These are phyloP conservation scores for Aphanomyces cochlioides DNA, from an alignment of 352 stramenopile genomes.

Conservation along the genomic window DNA sequence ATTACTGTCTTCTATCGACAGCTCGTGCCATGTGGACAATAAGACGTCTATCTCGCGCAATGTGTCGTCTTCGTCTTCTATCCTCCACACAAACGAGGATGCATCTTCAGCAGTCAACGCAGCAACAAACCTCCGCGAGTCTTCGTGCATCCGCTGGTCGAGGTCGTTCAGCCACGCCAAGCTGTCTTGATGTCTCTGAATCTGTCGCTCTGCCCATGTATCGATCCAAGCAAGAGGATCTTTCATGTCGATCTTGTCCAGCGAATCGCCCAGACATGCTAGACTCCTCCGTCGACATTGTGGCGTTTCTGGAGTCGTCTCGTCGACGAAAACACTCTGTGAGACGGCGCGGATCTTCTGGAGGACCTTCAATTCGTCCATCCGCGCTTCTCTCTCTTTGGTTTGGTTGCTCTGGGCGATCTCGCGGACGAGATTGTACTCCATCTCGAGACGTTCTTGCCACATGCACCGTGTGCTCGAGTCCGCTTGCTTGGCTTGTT, in stretches of 20 bases:
- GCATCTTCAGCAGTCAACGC: not conserved
- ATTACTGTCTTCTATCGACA: slow-evolving; percentile 12
- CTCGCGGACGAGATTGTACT: not conserved
- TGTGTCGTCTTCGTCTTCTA: not conserved
- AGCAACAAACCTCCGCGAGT: not conserved
- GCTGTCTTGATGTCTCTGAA: not conserved
- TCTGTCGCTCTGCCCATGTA: slow-evolving; percentile 7
- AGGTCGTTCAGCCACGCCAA: not conserved
- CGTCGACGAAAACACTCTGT: slow-evolving; percentile 17
- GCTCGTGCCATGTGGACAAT: not conserved
- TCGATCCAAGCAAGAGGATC: slow-evolving; percentile 5
- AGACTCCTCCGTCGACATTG: not conserved
- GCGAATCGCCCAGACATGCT: not conserved
- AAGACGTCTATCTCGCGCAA: not conserved
- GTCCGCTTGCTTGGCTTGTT: slow-evolving; percentile 8
- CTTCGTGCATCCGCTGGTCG: slow-evolving; percentile 7
- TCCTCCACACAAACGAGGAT: not conserved
- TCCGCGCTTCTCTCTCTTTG: not conserved
- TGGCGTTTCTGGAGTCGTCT: not conserved
- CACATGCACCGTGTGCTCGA: not conserved
- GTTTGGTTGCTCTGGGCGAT: not conserved
- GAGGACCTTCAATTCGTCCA: slow-evolving; percentile 4
- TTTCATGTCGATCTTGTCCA: not conserved
- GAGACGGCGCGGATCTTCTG: slow-evolving; percentile 3
- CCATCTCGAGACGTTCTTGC: slow-evolving; percentile 15